A percentile compares a stretch with the other conserved stretches of the same genome.
Conservation (phyloP, 805 yeast species). For the Lipomyces anomalus region DNA sequence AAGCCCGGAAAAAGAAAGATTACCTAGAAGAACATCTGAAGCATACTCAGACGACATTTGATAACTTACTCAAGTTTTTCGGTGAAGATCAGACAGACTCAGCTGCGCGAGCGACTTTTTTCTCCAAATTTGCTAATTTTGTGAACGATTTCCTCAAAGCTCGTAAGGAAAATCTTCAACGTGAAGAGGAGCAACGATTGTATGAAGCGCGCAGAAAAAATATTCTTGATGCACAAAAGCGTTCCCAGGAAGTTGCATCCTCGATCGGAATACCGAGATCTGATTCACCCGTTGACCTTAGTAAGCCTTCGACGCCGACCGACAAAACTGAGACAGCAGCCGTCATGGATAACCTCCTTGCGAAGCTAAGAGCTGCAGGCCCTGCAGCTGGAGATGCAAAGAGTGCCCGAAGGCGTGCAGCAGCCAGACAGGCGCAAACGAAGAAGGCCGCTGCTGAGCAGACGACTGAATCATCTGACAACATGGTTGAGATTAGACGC, state of each 20-base stretch:
- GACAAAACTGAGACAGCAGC: slow-evolving; percentile 40
- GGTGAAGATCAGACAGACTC: slow-evolving; percentile 84
- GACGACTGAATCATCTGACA: background rate
- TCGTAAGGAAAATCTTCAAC: slow-evolving; percentile 65
- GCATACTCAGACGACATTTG: slow-evolving; percentile 59
- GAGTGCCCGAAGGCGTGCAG: slow-evolving; percentile 72
- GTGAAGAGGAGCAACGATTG: slow-evolving; percentile 75
- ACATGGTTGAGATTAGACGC: slow-evolving; percentile 1
- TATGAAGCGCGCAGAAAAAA: slow-evolving; percentile 69
- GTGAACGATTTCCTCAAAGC: slow-evolving; percentile 74
- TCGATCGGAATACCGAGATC: too few species aligned
- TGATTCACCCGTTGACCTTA: too few species aligned
- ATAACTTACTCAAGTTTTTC: slow-evolving; percentile 67
- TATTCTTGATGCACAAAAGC: slow-evolving; percentile 47
- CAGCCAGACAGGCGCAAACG: slow-evolving; percentile 45
- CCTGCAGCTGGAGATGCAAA: slow-evolving; percentile 66
- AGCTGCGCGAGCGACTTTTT: slow-evolving; percentile 61
- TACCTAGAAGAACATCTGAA: slow-evolving; percentile 58
- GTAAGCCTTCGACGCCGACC: slow-evolving; percentile 9
- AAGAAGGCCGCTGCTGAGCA: too few species aligned
- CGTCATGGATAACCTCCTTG: slow-evolving; percentile 81
- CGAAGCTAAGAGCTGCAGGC: slow-evolving; percentile 81
- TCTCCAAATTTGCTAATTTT: slow-evolving; percentile 74
- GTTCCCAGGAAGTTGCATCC: slow-evolving; percentile 24
- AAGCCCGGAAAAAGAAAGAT: slow-evolving; percentile 66